phyloP scores from a whole-genome alignment of 768 basidiomycete species.

The Leccinum pellstonianum region DNA sequence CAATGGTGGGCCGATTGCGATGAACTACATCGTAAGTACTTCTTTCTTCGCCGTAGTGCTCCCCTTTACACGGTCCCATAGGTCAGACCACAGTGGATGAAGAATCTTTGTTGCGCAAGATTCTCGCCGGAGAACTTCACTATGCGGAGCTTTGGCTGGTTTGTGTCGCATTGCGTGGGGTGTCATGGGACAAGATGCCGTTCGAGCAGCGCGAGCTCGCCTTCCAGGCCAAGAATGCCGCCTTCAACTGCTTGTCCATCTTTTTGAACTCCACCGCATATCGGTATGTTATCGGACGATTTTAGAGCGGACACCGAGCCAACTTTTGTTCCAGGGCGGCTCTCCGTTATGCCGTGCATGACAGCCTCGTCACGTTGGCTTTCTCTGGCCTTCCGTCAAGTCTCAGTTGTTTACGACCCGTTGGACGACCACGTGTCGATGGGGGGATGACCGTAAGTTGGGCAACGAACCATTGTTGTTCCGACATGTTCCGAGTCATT shows the following conservation, averaged over 20 bases:
- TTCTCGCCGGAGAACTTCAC: conserved; percentile 84
- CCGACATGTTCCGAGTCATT: too few species aligned
- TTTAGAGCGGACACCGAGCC: background rate
- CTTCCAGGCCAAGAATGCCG: conserved; percentile 93
- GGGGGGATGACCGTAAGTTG: too few species aligned
- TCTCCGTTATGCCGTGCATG: conserved; percentile 91
- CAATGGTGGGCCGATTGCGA: conserved; percentile 93
- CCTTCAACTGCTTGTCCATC: conserved; percentile 78
- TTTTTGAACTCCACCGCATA: conserved; percentile 82
- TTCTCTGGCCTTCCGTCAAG: conserved; percentile 66
- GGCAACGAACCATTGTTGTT: too few species aligned
- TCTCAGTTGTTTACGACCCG: too few species aligned
- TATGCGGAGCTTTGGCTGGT: conserved; percentile 96
- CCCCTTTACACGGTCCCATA: conserved; percentile 29
- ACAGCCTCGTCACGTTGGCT: conserved; percentile 86
- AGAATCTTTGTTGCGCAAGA: conserved; percentile 80
- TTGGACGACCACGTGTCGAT: too few species aligned
- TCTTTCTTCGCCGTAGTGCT: background rate
- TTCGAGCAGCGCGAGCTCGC: conserved; percentile 93
- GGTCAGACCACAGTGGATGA: conserved; percentile 75
- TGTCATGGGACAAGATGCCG: conserved; percentile 94
- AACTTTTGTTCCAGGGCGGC: conserved; percentile 55
- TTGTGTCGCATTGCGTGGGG: conserved; percentile 87
- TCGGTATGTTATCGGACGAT: conserved; percentile 47
- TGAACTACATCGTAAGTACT: conserved; percentile 64